phyloP scores from a whole-genome alignment of 2,329 filamentous ascomycete species.

The Paramyrothecium roridum region DNA sequence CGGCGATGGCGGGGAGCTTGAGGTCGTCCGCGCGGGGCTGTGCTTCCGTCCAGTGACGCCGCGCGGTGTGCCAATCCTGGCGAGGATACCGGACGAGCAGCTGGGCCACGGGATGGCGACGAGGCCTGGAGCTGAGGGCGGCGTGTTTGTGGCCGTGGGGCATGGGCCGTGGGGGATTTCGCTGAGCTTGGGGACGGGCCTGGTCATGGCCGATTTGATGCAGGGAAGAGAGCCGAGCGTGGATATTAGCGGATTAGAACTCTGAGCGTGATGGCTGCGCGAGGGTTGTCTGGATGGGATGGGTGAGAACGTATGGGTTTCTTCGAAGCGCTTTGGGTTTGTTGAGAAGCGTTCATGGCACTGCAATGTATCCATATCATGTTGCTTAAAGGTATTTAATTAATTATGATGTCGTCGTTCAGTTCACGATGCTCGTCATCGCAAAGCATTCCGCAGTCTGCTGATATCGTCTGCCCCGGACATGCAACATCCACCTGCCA shows the following conservation, averaged over 20 bases:
- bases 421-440: too few species aligned
- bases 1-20: conserved; percentile 46
- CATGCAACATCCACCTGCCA: conserved; percentile 54
- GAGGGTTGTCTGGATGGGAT: not conserved
- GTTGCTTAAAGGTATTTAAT: not conserved
- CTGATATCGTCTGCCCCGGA: conserved; percentile 33
- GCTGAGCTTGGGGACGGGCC: conserved; percentile 64
- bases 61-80: conserved; percentile 61
- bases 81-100: conserved; percentile 50
- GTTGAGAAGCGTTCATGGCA: not conserved
- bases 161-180: conserved; percentile 77
- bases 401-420: too few species aligned
- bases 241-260: conserved; percentile 41
- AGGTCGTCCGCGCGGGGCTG: conserved; percentile 61
- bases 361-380: not conserved
- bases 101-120: conserved; percentile 49
- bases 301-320: not conserved
- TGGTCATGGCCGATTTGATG: conserved; percentile 68
- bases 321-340: not conserved
- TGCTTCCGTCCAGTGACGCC: conserved; percentile 72
- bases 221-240: conserved; percentile 55
- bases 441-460: conserved; percentile 20
- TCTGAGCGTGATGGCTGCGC: conserved; percentile 1
- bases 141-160: conserved; percentile 68
- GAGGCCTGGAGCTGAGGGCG: conserved; percentile 42